Percentiles rank a stretch among this genome's conserved stretches.
phyloP scores from a whole-genome alignment of 1,139 yeast genomes.

The Hansenula sp. region DNA sequence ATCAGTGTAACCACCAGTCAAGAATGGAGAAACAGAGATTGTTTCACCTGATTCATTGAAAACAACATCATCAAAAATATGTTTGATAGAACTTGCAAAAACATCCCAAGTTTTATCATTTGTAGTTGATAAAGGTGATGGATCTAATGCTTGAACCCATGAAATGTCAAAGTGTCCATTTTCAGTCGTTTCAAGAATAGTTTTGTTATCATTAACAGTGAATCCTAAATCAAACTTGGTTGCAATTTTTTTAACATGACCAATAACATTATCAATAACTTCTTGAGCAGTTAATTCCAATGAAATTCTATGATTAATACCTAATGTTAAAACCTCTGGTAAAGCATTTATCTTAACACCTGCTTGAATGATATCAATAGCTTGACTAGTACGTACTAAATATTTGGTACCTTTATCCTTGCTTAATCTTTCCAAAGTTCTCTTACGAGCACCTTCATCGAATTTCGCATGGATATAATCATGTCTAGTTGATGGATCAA shows the following conservation, averaged over 20 bases:
- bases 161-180: constrained; percentile 39
- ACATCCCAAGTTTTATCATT: constrained; percentile 47
- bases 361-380: constrained; percentile 64
- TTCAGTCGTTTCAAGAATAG: constrained; percentile 23
- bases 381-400: constrained; percentile 59
- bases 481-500: constrained; percentile 16
- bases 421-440: constrained; percentile 32
- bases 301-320: constrained; percentile 57
- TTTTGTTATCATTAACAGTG: constrained; percentile 29
- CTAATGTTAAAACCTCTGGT: constrained; percentile 56
- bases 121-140: constrained; percentile 56
- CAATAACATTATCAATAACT: constrained; percentile 35
- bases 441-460: constrained; percentile 37
- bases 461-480: constrained; percentile 40
- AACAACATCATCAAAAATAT: constrained; percentile 47
- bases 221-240: constrained; percentile 43
- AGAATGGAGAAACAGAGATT: constrained; percentile 42
- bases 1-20: constrained; percentile 61
- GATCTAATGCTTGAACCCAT: constrained; percentile 37
- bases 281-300: constrained; percentile 42
- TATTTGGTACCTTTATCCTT: constrained; percentile 30
- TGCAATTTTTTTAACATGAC: constrained; percentile 38
- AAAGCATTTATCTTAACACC: constrained; percentile 69
- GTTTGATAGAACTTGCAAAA: constrained; percentile 53
- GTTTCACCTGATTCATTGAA: constrained; percentile 25